Base-by-base conservation (phyloP, 176 grass and related monocot species). In the Puccinellia tenuiflora region DNA sequence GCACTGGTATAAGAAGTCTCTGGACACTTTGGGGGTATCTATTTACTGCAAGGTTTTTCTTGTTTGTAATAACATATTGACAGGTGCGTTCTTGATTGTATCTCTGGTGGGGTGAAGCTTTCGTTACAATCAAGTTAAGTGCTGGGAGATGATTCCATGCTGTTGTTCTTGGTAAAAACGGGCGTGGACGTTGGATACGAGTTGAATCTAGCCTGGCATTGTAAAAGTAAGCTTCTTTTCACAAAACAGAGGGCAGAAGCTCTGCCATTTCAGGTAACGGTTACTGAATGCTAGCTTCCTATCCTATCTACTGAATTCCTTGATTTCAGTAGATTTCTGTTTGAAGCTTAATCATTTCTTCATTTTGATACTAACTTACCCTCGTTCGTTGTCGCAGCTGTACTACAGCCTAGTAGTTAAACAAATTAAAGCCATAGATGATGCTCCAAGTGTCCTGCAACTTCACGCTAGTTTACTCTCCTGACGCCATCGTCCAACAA, bases 391-490 rank as follows among this genome's bases (percentile, higher is more conserved):
- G 3, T 73, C 26, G 2, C n/a, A 73, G 25, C 18, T 25, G 24
- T 37, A 3, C 10, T 54, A 18, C 84, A 22, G n/a, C 63, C 13
- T 77, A 34, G 33, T 34, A 34, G 73, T 15, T 9, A 22, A 76
- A 76, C 73, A 76, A 76, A 54, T 31, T 3, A 51, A 28, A 37
- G 1, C 37, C 50, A 40, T 42, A 5, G 16, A 10, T 31, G 16
- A 10, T 31, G 59, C 60, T 81, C 77, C 82, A 89, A 69, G 76
- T 85, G 87, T 68, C 82, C 39, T 33, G 52, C 38, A 6, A 31
- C 9, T 81, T 45, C 35, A 15, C 54, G 35, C 55, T 8, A 22
- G 22, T 81, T 59, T 78, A 51, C 81, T 84, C 37, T 35, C 7
- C 25, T 84, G 31, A 85, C 77, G 76, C 82, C 47, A 76, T 59